Conservation (phyloP, 768 basidiomycete species). For the Hypholoma fasciculare region DNA sequence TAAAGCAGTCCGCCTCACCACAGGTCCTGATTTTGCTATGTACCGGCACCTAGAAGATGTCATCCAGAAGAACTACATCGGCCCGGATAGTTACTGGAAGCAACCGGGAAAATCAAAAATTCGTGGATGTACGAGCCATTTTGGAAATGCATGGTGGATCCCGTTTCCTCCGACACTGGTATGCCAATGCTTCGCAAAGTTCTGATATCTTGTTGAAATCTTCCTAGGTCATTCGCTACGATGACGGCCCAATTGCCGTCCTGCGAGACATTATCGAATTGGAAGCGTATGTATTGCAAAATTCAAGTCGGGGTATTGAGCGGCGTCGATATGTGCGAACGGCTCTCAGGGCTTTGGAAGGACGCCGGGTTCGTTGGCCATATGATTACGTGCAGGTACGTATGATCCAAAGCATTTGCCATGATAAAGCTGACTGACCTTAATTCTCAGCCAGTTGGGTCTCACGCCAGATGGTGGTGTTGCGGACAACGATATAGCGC, state of each 20-base stretch:
- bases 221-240: constrained; percentile 66
- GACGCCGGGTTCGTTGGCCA: constrained; percentile 61
- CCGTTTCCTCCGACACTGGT: constrained; percentile 78
- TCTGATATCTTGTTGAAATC: not conserved
- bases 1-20: constrained; percentile 46
- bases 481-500: constrained; percentile 50
- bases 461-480: constrained; percentile 43
- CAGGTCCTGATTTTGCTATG: constrained; percentile 47
- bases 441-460: constrained; percentile 44
- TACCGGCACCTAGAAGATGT: constrained; percentile 46
- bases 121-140: constrained; percentile 45
- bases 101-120: constrained; percentile 24
- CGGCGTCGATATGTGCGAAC: constrained; percentile 57
- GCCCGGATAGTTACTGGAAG: constrained; percentile 77
- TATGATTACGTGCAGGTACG: constrained; percentile 58
- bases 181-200: constrained; percentile 10
- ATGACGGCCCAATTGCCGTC: constrained; percentile 53
- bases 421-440: not conserved
- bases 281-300: constrained; percentile 61
- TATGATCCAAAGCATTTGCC: not conserved
- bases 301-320: constrained; percentile 48
- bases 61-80: constrained; percentile 59
- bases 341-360: constrained; percentile 66
- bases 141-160: constrained; percentile 80
- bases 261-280: constrained; percentile 51